Evolutionary conservation across 2,329 filamentous ascomycete genomes (phyloP), one percentile per base, ranked within the genome.

Genomic region (Scortechinia acanthostroma): DNA sequence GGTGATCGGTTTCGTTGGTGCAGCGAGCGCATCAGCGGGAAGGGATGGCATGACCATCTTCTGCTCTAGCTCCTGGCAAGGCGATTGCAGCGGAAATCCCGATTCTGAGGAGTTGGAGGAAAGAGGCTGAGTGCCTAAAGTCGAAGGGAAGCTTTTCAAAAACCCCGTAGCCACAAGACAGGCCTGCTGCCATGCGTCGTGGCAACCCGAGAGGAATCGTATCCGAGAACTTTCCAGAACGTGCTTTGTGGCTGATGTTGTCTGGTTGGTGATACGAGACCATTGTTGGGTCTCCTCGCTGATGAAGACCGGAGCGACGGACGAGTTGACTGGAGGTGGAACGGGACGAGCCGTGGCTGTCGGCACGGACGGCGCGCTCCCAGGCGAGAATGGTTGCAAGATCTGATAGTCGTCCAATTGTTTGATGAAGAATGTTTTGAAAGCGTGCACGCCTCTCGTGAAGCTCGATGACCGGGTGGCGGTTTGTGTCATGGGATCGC

Each of bases 171-270:
- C 51, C 37, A 42, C 20, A 42, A 48, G 55, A 42, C 58, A 61
- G 58, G 47, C 59, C 57, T 56, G 60, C 59, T 62, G 60, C 55
- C 55, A 62, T 42, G 49, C 48, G 30, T 50, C 48, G 23, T 48
- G 45, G 44, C 54, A 4, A 48, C 47, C 22, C 47, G 48, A 21
- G 42, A 43, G 22, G 46, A 35, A 16, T 45, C 30, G 2, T 48
- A 44, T 10, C n/a, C n/a, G 10, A 30, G 25, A n/a, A 30, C n/a
- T n/a, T n/a, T n/a, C n/a, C n/a, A n/a, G n/a, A n/a, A n/a, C n/a
- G n/a, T n/a, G n/a, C n/a, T n/a, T n/a, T n/a, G n/a, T n/a, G n/a
- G n/a, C n/a, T n/a, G n/a, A n/a, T n/a, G n/a, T n/a, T n/a, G n/a
- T n/a, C n/a, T n/a, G n/a, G n/a, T n/a, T n/a, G n/a, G n/a, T n/a